Evolutionary conservation across 1,139 yeast genomes (phyloP).

Genomic region (Pichia sp.): DNA sequence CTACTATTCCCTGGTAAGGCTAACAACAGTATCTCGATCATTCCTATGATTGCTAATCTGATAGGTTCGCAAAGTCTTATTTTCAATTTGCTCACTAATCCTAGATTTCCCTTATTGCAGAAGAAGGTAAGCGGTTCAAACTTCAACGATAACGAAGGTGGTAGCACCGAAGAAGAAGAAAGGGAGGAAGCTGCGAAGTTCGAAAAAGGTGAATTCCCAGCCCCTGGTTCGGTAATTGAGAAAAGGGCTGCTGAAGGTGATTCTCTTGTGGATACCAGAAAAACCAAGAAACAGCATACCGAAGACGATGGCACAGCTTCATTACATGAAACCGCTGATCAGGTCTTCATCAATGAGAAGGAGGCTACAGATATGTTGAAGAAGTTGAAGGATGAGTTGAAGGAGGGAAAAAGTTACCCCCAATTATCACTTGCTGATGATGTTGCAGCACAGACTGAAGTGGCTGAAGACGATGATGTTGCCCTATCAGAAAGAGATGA

Average conservation of each 20-base stretch:
- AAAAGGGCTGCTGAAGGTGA: conserved; percentile 11
- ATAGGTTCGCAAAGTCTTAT: conserved; percentile 36
- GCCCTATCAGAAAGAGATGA: not conserved
- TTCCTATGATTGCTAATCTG: conserved; percentile 64
- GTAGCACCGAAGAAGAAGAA: conserved; percentile 15
- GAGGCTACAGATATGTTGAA: conserved; percentile 8
- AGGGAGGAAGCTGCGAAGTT: conserved; percentile 6
- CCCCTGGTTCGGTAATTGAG: conserved; percentile 1
- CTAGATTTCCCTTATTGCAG: conserved; percentile 63
- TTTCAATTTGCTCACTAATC: conserved; percentile 60
- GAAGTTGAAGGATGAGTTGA: conserved; percentile 4
- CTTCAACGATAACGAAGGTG: conserved; percentile 14
- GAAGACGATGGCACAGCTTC: conserved; percentile 11
- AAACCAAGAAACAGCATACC: conserved; percentile 7
- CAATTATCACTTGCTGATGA: conserved; percentile 1
- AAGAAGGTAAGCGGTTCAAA: conserved; percentile 22
- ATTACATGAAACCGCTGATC: conserved; percentile 9
- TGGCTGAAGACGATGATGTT: conserved; percentile 3
- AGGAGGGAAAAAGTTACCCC: conserved; percentile 5
- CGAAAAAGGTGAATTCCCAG: conserved; percentile 1
- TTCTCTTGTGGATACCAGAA: not conserved
- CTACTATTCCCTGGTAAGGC: conserved; percentile 59
- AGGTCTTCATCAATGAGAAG: conserved; percentile 18
- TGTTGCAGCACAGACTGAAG: not conserved
- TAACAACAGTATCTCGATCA: conserved; percentile 32